A percentile compares a stretch with the other conserved stretches of the same genome.
Conservation (phyloP, 2,329 filamentous ascomycete genomes). For the Hirsutella minnesotensis region DNA sequence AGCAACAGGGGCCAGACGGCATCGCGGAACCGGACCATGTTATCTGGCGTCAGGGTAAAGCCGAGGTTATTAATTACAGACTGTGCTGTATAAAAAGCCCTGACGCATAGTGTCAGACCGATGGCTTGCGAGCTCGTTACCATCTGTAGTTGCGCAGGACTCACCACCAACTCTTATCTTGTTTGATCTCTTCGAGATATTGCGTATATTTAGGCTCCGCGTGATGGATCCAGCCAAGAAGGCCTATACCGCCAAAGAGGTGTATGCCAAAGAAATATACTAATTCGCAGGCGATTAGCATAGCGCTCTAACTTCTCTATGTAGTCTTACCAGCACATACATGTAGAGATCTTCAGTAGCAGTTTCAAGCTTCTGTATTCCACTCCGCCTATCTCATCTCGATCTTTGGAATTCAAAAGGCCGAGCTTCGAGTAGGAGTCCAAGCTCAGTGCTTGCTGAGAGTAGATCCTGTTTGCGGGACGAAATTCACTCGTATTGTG, state of each 20-base stretch:
- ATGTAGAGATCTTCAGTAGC: slow-evolving; percentile 31
- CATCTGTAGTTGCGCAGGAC: no score
- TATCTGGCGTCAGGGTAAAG: slow-evolving; percentile 41
- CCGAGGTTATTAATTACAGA: slow-evolving; percentile 42
- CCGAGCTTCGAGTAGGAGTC: no score
- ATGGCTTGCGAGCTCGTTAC: no score
- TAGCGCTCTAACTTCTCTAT: no score
- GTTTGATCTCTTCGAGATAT: slow-evolving; percentile 24
- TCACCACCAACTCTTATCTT: slow-evolving; percentile 36
- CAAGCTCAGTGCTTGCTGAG: no score
- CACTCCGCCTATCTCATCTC: slow-evolving; percentile 36
- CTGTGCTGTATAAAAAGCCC: slow-evolving; percentile 36
- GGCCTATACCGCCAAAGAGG: slow-evolving; percentile 32
- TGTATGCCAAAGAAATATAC: slow-evolving; percentile 34
- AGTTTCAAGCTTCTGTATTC: slow-evolving; percentile 39
- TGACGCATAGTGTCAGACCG: no score
- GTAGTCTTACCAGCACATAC: slow-evolving; percentile 14
- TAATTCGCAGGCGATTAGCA: slow-evolving; percentile 5
- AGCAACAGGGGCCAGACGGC: slow-evolving; percentile 31
- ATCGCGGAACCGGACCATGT: slow-evolving; percentile 36
- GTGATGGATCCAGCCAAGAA: slow-evolving; percentile 34
- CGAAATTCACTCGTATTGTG: no score
- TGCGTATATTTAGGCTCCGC: slow-evolving; percentile 26
- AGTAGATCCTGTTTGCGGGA: no score
- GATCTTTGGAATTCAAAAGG: slow-evolving; percentile 8